A percentile compares a stretch with the other conserved stretches of the same genome.
These are phyloP conservation scores for Pythium coloratum DNA, from an alignment of 352 stramenopile genomes.

Conservation along the genomic window DNA sequence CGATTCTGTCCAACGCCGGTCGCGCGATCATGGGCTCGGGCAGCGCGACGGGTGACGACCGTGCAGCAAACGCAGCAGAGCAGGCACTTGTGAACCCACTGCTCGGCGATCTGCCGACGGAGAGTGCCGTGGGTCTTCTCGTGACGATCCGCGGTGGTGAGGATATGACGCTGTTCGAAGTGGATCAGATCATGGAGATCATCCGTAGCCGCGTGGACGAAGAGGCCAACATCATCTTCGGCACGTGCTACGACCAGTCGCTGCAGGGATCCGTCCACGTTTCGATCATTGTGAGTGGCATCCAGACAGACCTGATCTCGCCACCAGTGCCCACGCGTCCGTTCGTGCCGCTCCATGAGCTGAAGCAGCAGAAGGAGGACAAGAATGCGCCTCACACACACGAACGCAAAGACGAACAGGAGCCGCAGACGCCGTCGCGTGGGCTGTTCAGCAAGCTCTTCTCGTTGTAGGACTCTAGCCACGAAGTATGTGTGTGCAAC, in stretches of 20 bases:
- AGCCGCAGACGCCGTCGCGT: slow-evolving; percentile 33
- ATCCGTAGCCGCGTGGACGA: slow-evolving; percentile 77
- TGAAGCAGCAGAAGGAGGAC: slow-evolving; percentile 35
- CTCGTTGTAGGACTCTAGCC: slow-evolving; percentile 42
- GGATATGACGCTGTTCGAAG: slow-evolving; percentile 93
- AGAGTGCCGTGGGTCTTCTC: slow-evolving; percentile 91
- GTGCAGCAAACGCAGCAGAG: slow-evolving; percentile 89
- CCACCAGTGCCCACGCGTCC: slow-evolving; percentile 57
- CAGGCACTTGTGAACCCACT: slow-evolving; percentile 95
- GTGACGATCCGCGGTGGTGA: slow-evolving; percentile 95
- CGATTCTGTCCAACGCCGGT: slow-evolving; percentile 93
- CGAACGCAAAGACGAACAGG: slow-evolving; percentile 23
- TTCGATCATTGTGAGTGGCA: slow-evolving; percentile 88
- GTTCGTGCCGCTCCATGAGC: slow-evolving; percentile 45
- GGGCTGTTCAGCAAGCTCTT: slow-evolving; percentile 77
- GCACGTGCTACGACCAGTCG: slow-evolving; percentile 84
- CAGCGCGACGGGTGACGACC: slow-evolving; percentile 58
- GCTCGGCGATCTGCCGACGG: slow-evolving; percentile 92
- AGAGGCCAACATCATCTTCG: slow-evolving; percentile 90
- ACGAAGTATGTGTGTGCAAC: not conserved
- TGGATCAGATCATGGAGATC: slow-evolving; percentile 88
- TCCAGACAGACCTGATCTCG: slow-evolving; percentile 84
- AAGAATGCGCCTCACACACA: slow-evolving; percentile 11
- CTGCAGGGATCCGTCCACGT: slow-evolving; percentile 81
- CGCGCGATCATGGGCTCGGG: slow-evolving; percentile 96